Evolutionary conservation across 2,329 filamentous ascomycete species (phyloP).

Genomic region (Exophiala aquamarina): DNA sequence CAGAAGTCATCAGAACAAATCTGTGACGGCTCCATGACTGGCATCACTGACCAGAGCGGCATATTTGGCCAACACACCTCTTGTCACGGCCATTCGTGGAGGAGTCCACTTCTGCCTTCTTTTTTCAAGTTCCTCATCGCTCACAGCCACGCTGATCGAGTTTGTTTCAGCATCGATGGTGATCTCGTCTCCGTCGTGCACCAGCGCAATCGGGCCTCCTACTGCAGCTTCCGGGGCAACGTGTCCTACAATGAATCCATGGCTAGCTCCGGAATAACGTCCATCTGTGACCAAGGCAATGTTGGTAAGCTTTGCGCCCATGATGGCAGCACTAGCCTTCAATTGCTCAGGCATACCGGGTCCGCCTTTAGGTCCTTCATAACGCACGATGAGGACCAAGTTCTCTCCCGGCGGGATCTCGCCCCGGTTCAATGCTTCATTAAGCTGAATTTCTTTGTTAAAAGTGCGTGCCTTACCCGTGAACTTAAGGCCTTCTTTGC

Average conservation of each 20-base stretch:
- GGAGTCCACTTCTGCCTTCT: conserved; percentile 68
- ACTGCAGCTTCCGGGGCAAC: conserved; percentile 87
- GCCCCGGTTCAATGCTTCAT: conserved; percentile 70
- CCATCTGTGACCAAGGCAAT: conserved; percentile 92
- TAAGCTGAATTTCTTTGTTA: conserved; percentile 78
- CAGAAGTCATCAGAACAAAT: conserved; percentile 63
- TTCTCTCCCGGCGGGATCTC: conserved; percentile 74
- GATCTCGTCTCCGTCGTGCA: conserved; percentile 75
- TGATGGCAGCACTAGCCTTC: conserved; percentile 82
- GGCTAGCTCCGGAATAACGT: conserved; percentile 80
- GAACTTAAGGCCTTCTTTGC: conserved; percentile 85
- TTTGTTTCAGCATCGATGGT: conserved; percentile 85
- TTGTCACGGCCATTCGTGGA: conserved; percentile 70
- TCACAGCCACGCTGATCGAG: conserved; percentile 68
- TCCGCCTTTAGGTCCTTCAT: conserved; percentile 90
- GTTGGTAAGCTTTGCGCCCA: conserved; percentile 85
- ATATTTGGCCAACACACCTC: conserved; percentile 89
- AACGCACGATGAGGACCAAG: conserved; percentile 84
- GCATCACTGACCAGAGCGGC: conserved; percentile 84
- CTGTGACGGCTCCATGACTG: conserved; percentile 86
- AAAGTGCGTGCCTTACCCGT: conserved; percentile 80
- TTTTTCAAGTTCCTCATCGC: conserved; percentile 67
- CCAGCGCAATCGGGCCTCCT: conserved; percentile 83
- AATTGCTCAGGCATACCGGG: conserved; percentile 97
- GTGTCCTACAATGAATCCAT: conserved; percentile 93